Percentiles rank a stretch among this genome's conserved stretches.
These are phyloP conservation scores for Sporobolomyces roseus DNA, from an alignment of 768 basidiomycete genomes.

Conservation along the genomic window DNA sequence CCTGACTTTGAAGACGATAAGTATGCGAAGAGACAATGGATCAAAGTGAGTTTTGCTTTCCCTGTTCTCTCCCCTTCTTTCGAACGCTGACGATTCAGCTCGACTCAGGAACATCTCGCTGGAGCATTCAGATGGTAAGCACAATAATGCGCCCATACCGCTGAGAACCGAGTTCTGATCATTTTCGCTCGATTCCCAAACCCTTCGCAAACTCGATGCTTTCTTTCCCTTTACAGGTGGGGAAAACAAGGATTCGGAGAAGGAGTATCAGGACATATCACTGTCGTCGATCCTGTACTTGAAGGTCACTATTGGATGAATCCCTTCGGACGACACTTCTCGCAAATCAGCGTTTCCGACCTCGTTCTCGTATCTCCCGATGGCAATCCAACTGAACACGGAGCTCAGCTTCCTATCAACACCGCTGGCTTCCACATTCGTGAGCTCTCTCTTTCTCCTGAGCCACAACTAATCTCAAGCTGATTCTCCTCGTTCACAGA, in stretches of 20 bases:
- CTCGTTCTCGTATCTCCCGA: constrained; percentile 41
- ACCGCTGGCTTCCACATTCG: constrained; percentile 42
- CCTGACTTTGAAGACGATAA: constrained; percentile 37
- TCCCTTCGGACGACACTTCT: constrained; percentile 41
- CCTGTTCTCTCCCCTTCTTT: too few relatives aligned
- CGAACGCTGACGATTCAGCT: too few relatives aligned
- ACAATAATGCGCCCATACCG: neutral
- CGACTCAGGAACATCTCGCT: constrained; percentile 40
- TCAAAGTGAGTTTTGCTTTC: constrained; percentile 27
- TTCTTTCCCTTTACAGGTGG: constrained; percentile 18
- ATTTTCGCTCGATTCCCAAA: too few relatives aligned
- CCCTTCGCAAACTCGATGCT: neutral
- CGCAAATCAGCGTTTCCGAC: constrained; percentile 32
- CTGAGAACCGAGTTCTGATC: neutral
- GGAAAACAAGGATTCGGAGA: constrained; percentile 40
- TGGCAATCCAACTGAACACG: constrained; percentile 23
- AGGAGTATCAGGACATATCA: constrained; percentile 35
- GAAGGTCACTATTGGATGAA: constrained; percentile 41
- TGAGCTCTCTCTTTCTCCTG: constrained; percentile 13
- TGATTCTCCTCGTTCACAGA: too few relatives aligned
- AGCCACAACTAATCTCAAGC: too few relatives aligned
- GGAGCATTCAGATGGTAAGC: constrained; percentile 43
- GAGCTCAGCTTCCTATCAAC: constrained; percentile 43
- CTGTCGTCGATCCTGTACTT: neutral
- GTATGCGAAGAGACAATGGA: constrained; percentile 34